Base-by-base conservation (phyloP, 495 filamentous ascomycete genomes). In the Penicilliopsis zonata region DNA sequence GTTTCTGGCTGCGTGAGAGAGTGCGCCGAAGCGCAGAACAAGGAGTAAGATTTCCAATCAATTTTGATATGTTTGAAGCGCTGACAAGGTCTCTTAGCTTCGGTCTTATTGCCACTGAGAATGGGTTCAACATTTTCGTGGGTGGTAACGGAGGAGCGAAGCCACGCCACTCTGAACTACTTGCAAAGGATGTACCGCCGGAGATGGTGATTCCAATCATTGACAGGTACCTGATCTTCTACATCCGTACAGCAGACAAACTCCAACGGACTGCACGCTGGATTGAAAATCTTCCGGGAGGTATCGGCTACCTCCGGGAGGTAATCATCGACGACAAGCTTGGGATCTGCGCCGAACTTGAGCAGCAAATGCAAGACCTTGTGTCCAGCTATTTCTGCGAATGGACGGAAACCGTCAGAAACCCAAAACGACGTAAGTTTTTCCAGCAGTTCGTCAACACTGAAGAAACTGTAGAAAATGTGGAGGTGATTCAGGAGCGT, bases 221-320 rank as follows among this genome's bases (percentile, higher is more conserved):
- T 0, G 88, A 96, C 53, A 77, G 88, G 17, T 96, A 93, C 53
- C 65, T 94, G 8, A 84, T 86, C 63, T 93, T 96, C 67, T 94
- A 96, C 60, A 94, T 96, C 50, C 82, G 86, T 38, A 94, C 88
- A 0, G 88, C 87, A 25, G 88, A 96, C 63, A 92, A 86, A 49
- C 76, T 96, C 1, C 87, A 94, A 53, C 76, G 88, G 26, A 96
- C 88, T 16, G 88, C 88, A 2, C 71, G 88, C 18, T 96, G 88
- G 88, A 65, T 96, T 24, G 88, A 96, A 44, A 72, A 70, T 35
- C 65, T 94, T 0, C 88, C 88, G 0, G 86, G 85, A 18, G 88
- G 88, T 5, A 80, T 96, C 55, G 66, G 69, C 17, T 94, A 94
- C 49, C 72, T 96, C 2, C 69, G 73, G 22, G 74, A 82, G 38